Evolutionary conservation across 345 rosid species (phyloP).

Genomic region (Gossypium arboreum): DNA sequence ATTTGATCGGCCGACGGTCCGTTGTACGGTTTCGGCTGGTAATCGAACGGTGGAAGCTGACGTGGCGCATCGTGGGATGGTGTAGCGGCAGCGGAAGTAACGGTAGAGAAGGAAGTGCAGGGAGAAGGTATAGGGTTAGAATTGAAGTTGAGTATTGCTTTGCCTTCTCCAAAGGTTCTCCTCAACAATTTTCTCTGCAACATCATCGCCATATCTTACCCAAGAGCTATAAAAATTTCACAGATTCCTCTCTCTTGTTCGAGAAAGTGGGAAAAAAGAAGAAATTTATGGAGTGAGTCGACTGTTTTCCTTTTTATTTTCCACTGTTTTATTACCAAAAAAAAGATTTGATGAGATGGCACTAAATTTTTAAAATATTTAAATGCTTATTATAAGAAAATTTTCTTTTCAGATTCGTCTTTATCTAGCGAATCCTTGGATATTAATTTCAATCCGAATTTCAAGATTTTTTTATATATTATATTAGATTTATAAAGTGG

Average conservation of each 20-base stretch:
- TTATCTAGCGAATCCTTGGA: too few relatives aligned
- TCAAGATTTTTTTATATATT: too few relatives aligned
- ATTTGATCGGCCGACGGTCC: conserved; percentile 75
- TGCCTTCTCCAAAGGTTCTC: conserved; percentile 27
- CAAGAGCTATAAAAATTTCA: neutral
- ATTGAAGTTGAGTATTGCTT: conserved; percentile 1
- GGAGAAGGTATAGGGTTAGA: neutral
- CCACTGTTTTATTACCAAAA: too few relatives aligned
- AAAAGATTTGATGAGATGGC: too few relatives aligned
- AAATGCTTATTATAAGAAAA: too few relatives aligned
- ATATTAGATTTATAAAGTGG: too few relatives aligned
- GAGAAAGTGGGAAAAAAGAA: neutral
- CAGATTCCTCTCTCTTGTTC: neutral
- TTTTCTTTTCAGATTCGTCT: too few relatives aligned
- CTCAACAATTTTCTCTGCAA: conserved; percentile 28
- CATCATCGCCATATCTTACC: conserved; percentile 39
- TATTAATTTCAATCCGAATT: too few relatives aligned
- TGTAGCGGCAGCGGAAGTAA: conserved; percentile 20
- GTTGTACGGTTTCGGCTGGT: conserved; percentile 60
- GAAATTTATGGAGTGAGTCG: neutral
- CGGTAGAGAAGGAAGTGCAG: conserved; percentile 24
- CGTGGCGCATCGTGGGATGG: conserved; percentile 31
- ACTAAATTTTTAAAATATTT: too few relatives aligned
- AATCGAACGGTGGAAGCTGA: conserved; percentile 66
- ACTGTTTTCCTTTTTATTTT: neutral